Conservation (phyloP, 768 basidiomycete genomes). For the Tremella mesenterica region DNA sequence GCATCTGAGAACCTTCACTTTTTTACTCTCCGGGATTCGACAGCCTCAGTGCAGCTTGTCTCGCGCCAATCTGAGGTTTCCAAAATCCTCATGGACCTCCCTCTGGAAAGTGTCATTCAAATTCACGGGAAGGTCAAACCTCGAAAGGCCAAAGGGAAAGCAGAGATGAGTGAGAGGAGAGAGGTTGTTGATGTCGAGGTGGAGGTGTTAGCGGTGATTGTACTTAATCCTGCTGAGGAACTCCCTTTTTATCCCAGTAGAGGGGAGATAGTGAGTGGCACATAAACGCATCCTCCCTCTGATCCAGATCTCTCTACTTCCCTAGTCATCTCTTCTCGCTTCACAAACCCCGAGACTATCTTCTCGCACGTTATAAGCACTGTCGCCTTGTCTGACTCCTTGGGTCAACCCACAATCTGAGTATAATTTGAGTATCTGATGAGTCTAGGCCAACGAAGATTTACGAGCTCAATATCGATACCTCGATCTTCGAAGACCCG, state of each 20-base stretch:
- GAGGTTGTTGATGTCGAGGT: conserved; percentile 62
- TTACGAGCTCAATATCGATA: conserved; percentile 74
- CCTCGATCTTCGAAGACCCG: conserved; percentile 73
- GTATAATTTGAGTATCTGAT: not conserved
- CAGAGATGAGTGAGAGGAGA: not conserved
- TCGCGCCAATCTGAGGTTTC: conserved; percentile 36
- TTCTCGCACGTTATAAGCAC: too few species aligned
- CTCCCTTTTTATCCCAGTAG: conserved; percentile 84
- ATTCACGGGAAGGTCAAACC: conserved; percentile 63
- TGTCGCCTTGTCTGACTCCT: too few species aligned
- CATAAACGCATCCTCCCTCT: too few species aligned
- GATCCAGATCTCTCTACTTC: not conserved
- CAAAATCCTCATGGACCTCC: conserved; percentile 54
- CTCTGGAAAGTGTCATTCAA: conserved; percentile 68
- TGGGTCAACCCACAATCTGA: not conserved
- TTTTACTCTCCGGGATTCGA: conserved; percentile 72
- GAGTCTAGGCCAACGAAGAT: conserved; percentile 67
- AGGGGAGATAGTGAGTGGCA: conserved; percentile 58
- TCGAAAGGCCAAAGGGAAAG: conserved; percentile 39
- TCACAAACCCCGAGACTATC: too few species aligned
- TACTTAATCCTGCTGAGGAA: conserved; percentile 68
- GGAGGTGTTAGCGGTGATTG: conserved; percentile 56
- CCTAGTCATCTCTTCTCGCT: too few species aligned
- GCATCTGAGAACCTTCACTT: conserved; percentile 55
- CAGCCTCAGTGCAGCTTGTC: conserved; percentile 70